Evolutionary conservation across 129 eudicot genomes (phyloP), one percentile per base, ranked within the genome.

Genomic region (Lonicera japonica): DNA sequence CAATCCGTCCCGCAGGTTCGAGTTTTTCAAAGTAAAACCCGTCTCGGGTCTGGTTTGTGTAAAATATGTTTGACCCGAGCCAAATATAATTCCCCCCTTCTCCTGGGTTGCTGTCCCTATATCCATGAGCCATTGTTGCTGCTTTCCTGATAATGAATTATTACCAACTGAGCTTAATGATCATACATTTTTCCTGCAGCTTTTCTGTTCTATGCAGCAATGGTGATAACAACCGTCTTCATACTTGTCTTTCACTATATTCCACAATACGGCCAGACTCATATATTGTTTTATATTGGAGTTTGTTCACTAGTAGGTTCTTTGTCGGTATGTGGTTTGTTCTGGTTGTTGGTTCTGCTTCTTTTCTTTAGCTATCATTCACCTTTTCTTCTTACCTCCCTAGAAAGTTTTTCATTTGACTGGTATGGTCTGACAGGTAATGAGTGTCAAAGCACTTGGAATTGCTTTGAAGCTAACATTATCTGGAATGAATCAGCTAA

Each of bases 401-500:
- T 57, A 6, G 34, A 48, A 25, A 38, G n/a, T 54, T 1, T 19
- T 17, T 29, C 41, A 41, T 13, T 47, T 57, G 5, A 15, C 6
- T n/a, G 36, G 20, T 17, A 64, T 65, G 15, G n/a, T 64, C 19
- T 83, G 69, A 70, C 83, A 90, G 97, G 97, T 90, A 46, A 90
- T 90, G 97, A 90, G 97, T 71, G 95, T 90, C 72, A 90, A 90
- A 82, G 97, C 97, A 58, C 72, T 90, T 12, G 97, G 97, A 60
- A 90, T 90, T 68, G 97, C 97, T n/a, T 77, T 90, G 73, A 90
- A 90, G 79, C 80, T 90, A 61, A 90, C 95, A 18, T 71, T 90
- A 67, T 84, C 95, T 20, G 97, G 97, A 77, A 81, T 71, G 74
- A 90, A 90, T 73, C 97, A 90, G 70, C 75, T 90, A 58, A 77